Conservation (phyloP, 2,329 filamentous ascomycete genomes). For the Acrocalymma vagum region DNA sequence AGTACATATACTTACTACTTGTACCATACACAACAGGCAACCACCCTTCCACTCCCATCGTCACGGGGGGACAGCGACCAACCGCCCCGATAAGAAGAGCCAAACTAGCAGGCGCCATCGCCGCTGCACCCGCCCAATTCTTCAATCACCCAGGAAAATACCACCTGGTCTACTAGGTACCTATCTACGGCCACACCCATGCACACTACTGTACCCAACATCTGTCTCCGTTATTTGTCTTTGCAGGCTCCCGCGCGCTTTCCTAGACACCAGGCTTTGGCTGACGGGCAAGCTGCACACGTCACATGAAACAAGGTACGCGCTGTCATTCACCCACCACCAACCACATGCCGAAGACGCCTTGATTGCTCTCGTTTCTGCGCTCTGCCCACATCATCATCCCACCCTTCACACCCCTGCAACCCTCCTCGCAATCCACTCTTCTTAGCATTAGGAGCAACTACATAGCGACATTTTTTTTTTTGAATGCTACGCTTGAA, state of each 20-base stretch:
- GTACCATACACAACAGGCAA: too few relatives aligned
- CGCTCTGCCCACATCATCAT: not conserved
- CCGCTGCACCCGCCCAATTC: constrained; percentile 3
- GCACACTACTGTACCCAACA: too few relatives aligned
- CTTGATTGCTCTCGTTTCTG: constrained; percentile 1
- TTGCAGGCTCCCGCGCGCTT: not conserved
- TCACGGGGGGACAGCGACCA: too few relatives aligned
- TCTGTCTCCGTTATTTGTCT: not conserved
- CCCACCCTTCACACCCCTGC: too few relatives aligned
- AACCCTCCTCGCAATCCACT: too few relatives aligned
- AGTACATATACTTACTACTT: too few relatives aligned
- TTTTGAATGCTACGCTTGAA: too few relatives aligned
- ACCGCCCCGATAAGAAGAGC: constrained; percentile 23
- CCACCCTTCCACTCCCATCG: too few relatives aligned
- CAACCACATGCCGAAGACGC: constrained; percentile 10
- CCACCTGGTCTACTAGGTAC: not conserved
- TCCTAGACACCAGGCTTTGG: not conserved
- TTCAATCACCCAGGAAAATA: not conserved
- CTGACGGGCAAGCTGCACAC: constrained; percentile 14
- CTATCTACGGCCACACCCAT: too few relatives aligned
- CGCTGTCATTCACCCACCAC: constrained; percentile 19
- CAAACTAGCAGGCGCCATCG: constrained; percentile 18
- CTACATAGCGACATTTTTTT: too few relatives aligned
- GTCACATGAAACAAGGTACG: constrained; percentile 30
- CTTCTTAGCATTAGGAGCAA: too few relatives aligned